Evolutionary conservation across 2,329 filamentous ascomycete genomes (phyloP), one percentile per base, ranked within the genome.

Genomic region (Xylaria sp.): DNA sequence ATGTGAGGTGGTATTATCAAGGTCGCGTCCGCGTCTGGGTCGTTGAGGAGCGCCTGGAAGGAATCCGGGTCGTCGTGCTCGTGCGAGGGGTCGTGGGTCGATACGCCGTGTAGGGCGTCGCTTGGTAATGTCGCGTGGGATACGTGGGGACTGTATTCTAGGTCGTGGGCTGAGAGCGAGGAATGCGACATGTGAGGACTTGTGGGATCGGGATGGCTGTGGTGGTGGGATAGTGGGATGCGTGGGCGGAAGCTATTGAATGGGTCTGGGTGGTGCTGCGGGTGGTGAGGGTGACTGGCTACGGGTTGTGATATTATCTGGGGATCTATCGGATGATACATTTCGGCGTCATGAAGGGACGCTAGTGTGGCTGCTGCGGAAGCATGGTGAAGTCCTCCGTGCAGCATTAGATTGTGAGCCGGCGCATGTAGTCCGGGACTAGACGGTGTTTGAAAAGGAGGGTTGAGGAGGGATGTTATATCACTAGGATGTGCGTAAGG

Each of bases 241-340:
- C 62, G 68, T 10, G 57, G 49, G 20, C 66, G 63, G 29, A 61
- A 69, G 44, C 33, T 49, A 22, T 31, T 22, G 31, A 63, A 69
- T n/a, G 53, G n/a, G 53, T 51, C 42, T 5, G 39, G 10, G 36
- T 47, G 60, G 11, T 59, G 56, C 10, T 55, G 60, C 5, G 77
- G 74, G 13, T 61, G 58, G 13, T 77, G 75, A 10, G 68, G 71
- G 31, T 76, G 73, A 42, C 76, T 74, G 27, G 72, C 73, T 1
- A 75, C 51, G 0, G 78, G 72, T 58, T 84, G 82, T 51, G 80
- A 83, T 71, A 87, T 87, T 61, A 88, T 87, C 70, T 86, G 85
- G n/a, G 86, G 86, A 73, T 88, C 86, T 75, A 88, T 87, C 29
- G 85, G 86, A 60, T 87, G 84, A 73, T 85, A 85, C 31, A 82